Evolutionary conservation across 1,284 basidiomycete species (phyloP), one percentile per base, ranked within the genome.

Genomic region (Ceraceosorus guamensis): DNA sequence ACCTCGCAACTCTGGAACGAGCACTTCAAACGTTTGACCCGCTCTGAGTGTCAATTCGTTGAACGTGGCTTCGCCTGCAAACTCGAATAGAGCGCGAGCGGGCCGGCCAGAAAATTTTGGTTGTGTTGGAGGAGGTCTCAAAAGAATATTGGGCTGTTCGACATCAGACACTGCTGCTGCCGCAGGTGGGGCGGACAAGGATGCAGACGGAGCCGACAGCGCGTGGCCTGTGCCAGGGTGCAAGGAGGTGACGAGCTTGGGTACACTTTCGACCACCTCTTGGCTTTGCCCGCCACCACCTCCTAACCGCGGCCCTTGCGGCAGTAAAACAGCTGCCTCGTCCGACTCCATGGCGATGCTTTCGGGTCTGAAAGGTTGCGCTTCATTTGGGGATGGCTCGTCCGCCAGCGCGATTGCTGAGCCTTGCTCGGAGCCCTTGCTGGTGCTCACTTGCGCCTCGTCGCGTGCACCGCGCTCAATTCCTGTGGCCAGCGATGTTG

Each of bases 41-140:
- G 68, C 67, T 4, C 49, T 49, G 16, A 70, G 51, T 35, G 52
- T 33, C 18, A 71, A 64, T 50, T 71, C 67, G 58, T 71, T 71
- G 63, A 66, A 70, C 0, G 59, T 52, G 2, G 62, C 45, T 39
- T 71, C 67, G 16, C 68, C 68, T 5, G 60, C 56, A 46, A 71
- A 67, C 52, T 62, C 68, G 55, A 62, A 71, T 2, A 71, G 54
- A 3, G 68, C 68, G 4, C 67, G 53, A n/a, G 68, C 68, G 1
- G 59, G 48, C 45, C 57, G 56, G 18, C 68, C 68, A 18, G n/a
- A n/a, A n/a, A n/a, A n/a, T n/a, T n/a, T n/a, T n/a, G n/a, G n/a
- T n/a, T 14, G 31, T n/a, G 37, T 8, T 41, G 37, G 8, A 41
- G 37, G 37, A 41, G 37, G 8, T 41, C 37, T 8, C 8, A 41